These are phyloP conservation scores for Gaeumannomyces tritici DNA, from an alignment of 2,329 filamentous ascomycete species.

Conservation along the genomic window DNA sequence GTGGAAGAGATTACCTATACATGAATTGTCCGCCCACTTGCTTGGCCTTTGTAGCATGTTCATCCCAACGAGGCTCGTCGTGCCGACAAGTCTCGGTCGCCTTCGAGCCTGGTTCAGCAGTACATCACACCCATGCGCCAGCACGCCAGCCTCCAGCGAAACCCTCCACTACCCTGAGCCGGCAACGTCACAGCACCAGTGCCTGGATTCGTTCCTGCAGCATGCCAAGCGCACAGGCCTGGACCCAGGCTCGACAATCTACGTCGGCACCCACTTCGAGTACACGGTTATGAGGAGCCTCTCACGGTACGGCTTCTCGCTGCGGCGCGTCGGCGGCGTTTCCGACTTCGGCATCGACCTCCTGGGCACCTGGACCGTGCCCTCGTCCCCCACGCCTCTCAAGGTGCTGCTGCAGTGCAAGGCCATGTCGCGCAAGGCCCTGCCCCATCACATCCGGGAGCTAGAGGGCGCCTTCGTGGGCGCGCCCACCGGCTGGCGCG, in stretches of 20 bases:
- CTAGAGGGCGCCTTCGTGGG: slow-evolving; percentile 69
- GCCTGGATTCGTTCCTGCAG: slow-evolving; percentile 54
- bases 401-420: slow-evolving; percentile 61
- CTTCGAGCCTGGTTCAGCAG: not conserved
- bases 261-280: slow-evolving; percentile 68
- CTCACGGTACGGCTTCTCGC: slow-evolving; percentile 49
- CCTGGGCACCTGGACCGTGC: slow-evolving; percentile 59
- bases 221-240: slow-evolving; percentile 51
- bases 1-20: no score
- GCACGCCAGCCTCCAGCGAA: not conserved
- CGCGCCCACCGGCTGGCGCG: slow-evolving; percentile 65
- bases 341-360: slow-evolving; percentile 68
- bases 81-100: not conserved
- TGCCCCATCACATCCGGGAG: slow-evolving; percentile 59
- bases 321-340: slow-evolving; percentile 55
- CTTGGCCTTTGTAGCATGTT: not conserved
- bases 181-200: slow-evolving; percentile 44
- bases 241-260: slow-evolving; percentile 46
- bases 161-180: slow-evolving; percentile 33
- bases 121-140: not conserved
- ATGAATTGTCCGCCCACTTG: no score
- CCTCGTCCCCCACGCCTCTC: slow-evolving; percentile 28
- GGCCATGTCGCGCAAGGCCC: slow-evolving; percentile 36
- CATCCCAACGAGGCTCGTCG: not conserved
- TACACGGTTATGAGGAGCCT: slow-evolving; percentile 55